Base-by-base conservation (phyloP, 441 rosid species). In the Euphorbia schlechtendalii region DNA sequence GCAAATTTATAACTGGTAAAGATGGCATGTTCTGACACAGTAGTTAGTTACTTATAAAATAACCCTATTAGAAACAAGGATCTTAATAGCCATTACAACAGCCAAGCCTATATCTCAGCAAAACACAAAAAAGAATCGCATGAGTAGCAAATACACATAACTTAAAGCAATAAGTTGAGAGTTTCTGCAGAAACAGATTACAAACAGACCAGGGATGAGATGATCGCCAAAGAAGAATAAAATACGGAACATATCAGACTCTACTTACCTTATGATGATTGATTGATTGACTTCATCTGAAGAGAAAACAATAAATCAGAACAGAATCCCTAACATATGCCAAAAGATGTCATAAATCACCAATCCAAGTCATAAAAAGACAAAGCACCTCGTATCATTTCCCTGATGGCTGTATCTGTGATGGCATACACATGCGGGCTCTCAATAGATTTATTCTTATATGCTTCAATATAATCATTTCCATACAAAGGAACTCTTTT, bases 201-300 rank as follows among this genome's bases (percentile, higher is more conserved):
- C 14, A 48, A 41, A 65, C 14, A 18, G 34, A 32, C 58, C 14
- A 14, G 57, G 54, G 49, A 20, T 8, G 58, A 52, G 4, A 62
- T 18, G 30, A 55, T 22, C 12, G 48, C 43, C 20, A 66, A 59
- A 45, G 28, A 46, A 62, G 28, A 46, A 45, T 22, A 59, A 57
- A 59, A 71, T 67, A 36, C 6, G 8, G 18, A 69, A 56, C 8
- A 34, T 27, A 46, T 63, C 32, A 59, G 3, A 61, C 9, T 64
- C 43, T 27, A 77, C 96, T 76, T 72, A 94, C 99, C 99, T 94
- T 86, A 94, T 94, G 61, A 94, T 94, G 80, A 94, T 89, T 53
- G 99, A 91, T 84, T 91, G 98, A 77, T 95, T 91, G 58, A 95
- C 98, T 84, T 95, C 99, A 87, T 95, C 99, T 91, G 97, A 51